Conservation (phyloP, 169 alveolate species). For the Fabrea salina region DNA sequence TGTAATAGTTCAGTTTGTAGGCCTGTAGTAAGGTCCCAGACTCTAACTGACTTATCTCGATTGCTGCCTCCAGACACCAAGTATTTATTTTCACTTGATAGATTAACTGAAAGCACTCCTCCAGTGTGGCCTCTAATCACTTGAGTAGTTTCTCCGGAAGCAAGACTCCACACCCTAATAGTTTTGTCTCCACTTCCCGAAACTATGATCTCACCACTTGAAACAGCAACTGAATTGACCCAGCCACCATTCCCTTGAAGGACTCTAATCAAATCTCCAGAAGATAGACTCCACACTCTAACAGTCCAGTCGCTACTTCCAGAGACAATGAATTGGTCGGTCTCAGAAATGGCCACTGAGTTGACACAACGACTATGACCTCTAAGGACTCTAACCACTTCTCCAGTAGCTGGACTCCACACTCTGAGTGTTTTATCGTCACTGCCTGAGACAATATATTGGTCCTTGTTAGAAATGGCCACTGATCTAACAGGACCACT, state of each 20-base stretch:
- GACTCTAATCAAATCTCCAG: neutral
- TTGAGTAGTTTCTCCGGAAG: neutral
- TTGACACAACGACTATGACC: neutral
- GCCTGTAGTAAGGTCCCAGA: too few species aligned
- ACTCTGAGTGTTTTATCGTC: slow-evolving; percentile 19
- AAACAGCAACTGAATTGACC: neutral
- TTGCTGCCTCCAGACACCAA: too few species aligned
- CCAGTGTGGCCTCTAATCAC: neutral
- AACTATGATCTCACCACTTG: slow-evolving; percentile 11
- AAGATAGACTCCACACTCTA: neutral
- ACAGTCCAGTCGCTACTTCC: slow-evolving; percentile 10
- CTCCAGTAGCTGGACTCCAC: neutral
- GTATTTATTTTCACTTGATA: too few species aligned
- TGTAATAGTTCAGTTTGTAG: too few species aligned
- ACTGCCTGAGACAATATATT: slow-evolving; percentile 11
- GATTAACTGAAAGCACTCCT: too few species aligned
- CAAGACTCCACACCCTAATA: neutral
- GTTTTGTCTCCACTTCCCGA: neutral
- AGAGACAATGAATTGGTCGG: neutral
- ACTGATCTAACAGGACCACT: too few species aligned
- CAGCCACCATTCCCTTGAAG: neutral
- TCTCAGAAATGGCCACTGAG: neutral
- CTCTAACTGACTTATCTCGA: too few species aligned
- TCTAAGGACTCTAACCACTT: neutral
- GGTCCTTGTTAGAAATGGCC: too few species aligned